These are phyloP conservation scores for Cornus florida DNA, from an alignment of 148 eudicot species.

Conservation along the genomic window DNA sequence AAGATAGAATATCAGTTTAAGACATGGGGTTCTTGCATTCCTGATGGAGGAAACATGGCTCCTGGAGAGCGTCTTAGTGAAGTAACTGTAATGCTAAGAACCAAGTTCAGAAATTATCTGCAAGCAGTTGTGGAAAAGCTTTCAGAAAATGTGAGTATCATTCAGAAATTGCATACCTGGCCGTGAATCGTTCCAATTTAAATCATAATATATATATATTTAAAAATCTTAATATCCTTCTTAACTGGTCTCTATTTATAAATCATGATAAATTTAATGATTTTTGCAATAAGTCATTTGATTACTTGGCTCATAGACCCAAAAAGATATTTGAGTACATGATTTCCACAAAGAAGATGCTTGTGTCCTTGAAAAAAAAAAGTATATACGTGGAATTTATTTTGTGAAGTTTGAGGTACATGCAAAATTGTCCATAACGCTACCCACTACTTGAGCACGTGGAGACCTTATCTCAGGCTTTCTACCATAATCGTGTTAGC, in stretches of 20 bases:
- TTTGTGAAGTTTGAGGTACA: neutral
- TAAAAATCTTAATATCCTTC: neutral
- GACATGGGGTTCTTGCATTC: constrained; percentile 85
- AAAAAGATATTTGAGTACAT: neutral
- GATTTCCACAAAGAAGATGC: neutral
- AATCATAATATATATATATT: too few species aligned
- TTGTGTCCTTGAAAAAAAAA: neutral
- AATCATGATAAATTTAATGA: neutral
- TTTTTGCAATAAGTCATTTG: neutral
- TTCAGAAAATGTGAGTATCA: constrained; percentile 67
- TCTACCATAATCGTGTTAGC: neutral
- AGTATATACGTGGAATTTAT: neutral
- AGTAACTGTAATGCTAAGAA: constrained; percentile 80
- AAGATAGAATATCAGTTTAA: constrained; percentile 67
- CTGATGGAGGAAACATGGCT: constrained; percentile 52
- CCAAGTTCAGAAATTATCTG: constrained; percentile 74
- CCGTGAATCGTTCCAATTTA: neutral
- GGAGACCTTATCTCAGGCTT: neutral
- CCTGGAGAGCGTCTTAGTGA: constrained; percentile 90
- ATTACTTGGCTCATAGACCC: neutral
- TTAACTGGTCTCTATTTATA: neutral
- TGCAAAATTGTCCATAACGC: neutral
- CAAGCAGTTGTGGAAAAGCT: constrained; percentile 86
- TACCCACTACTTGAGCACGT: neutral
- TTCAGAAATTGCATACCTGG: neutral